Base-by-base conservation (phyloP, 2,329 filamentous ascomycete species). In the Botrytis cinerea region DNA sequence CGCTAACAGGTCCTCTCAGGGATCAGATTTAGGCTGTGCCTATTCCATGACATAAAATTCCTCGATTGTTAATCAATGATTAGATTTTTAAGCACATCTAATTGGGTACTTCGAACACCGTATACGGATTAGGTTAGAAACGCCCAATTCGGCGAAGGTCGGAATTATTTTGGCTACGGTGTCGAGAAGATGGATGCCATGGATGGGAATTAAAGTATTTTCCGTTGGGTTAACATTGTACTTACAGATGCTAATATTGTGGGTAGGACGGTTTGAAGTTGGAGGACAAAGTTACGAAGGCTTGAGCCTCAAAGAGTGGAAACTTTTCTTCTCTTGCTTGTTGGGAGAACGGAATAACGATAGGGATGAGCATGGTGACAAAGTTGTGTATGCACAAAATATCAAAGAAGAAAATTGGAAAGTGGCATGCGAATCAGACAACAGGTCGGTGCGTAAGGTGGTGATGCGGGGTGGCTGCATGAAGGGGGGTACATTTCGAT, bases 401-500 rank as follows among this genome's bases (percentile, higher is more conserved):
- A 54, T 54, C 48, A 54, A n/a, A 69, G 40, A 69, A 32, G 32
- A 28, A 46, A 59, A 38, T 22, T 67, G 38, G 32, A 68, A 10
- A 18, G 25, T 25, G 12, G 22, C 38, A n/a, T 18, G 63, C 46
- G 51, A 32, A 28, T 57, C 28, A 57, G 51, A 57, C 51, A 57
- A 28, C 14, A 4, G 18, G 48, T 54, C 8, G 46, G 32, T 61
- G 22, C 48, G 48, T 54, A n/a, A 54, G 48, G 25, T 51, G 20
- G 28, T 32, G 54, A 32, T 60, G 69, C 69, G 69, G 69, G 69
- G 69, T 71, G 57, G 59, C 57, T 71, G 57, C 68, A 71, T 71
- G 32, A 62, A 59, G 54, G 38, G 54, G 38, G 43, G 57, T 32
- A 32, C 18, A n/a, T 38, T 25, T 40, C 62, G 40, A 46, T 70